Percentiles rank a stretch among this genome's conserved stretches.
phyloP scores from a whole-genome alignment of 106 monocot species.

The Acanthochlamys bracteata region DNA sequence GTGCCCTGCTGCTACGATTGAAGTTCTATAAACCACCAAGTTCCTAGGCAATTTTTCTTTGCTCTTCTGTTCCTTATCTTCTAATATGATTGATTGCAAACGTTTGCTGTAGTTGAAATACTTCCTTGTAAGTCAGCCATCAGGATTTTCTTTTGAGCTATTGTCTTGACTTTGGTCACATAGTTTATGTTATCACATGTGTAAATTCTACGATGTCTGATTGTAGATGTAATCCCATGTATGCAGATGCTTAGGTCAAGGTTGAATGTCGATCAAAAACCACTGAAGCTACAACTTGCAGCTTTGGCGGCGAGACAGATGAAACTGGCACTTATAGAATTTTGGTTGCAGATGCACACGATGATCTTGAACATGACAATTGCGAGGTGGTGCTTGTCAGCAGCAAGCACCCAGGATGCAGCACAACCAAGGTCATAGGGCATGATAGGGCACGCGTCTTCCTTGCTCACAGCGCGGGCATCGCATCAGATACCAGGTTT shows the following conservation, averaged over 20 bases:
- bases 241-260: constrained; percentile 67
- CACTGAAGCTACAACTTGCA: constrained; percentile 35
- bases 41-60: too few relatives aligned
- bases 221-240: neutral
- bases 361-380: constrained; percentile 57
- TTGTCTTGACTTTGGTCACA: neutral
- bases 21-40: too few relatives aligned
- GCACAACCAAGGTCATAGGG: constrained; percentile 24
- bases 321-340: constrained; percentile 63
- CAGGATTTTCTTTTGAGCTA: too few relatives aligned
- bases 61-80: too few relatives aligned
- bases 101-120: too few relatives aligned
- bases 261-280: constrained; percentile 52
- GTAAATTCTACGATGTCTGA: too few relatives aligned
- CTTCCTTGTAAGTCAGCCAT: too few relatives aligned
- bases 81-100: too few relatives aligned
- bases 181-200: neutral
- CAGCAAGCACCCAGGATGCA: constrained; percentile 54
- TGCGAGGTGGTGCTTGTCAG: constrained; percentile 65
- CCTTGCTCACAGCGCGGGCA: constrained; percentile 79
- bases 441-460: constrained; percentile 68
- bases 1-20: too few relatives aligned
- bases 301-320: constrained; percentile 55
- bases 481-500: constrained; percentile 43
- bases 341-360: constrained; percentile 48